Percentiles rank a stretch among this genome's conserved stretches.
phyloP scores from a whole-genome alignment of 2,329 filamentous ascomycete genomes.

The Exophiala sp. region DNA sequence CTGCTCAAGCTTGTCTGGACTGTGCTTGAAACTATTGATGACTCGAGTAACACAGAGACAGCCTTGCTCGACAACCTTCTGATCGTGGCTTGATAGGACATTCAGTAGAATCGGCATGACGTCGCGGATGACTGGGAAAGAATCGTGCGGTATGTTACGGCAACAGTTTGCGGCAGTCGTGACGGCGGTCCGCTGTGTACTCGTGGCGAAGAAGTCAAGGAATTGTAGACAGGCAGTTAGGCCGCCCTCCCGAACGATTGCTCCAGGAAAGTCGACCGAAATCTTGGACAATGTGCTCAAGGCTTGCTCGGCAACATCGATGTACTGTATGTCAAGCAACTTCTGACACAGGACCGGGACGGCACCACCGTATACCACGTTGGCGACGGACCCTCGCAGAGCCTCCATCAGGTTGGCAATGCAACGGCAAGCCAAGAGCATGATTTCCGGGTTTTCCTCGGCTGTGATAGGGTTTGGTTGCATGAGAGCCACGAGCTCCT shows the following conservation, averaged over 20 bases:
- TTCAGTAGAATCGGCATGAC: slow-evolving; percentile 94
- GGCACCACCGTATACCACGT: slow-evolving; percentile 94
- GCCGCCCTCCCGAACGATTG: slow-evolving; percentile 92
- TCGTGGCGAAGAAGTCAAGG: slow-evolving; percentile 94
- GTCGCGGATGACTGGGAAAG: slow-evolving; percentile 82
- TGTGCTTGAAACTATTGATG: slow-evolving; percentile 92
- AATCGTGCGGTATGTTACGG: slow-evolving; percentile 90
- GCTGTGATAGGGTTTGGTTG: slow-evolving; percentile 71
- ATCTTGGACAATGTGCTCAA: slow-evolving; percentile 96
- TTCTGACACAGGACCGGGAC: slow-evolving; percentile 94
- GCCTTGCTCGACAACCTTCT: slow-evolving; percentile 93
- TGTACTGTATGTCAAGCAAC: slow-evolving; percentile 90
- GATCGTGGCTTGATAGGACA: slow-evolving; percentile 85
- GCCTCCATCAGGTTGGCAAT: slow-evolving; percentile 98
- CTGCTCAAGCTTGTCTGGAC: slow-evolving; percentile 81
- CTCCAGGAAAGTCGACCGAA: slow-evolving; percentile 87
- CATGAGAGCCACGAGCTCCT: slow-evolving; percentile 89
- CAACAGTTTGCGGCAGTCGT: slow-evolving; percentile 98
- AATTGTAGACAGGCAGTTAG: slow-evolving; percentile 93
- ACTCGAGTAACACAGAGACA: slow-evolving; percentile 93
- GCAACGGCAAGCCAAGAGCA: slow-evolving; percentile 92
- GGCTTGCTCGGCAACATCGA: slow-evolving; percentile 94
- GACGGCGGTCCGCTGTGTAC: slow-evolving; percentile 91
- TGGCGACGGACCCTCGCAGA: slow-evolving; percentile 82
- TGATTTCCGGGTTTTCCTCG: slow-evolving; percentile 91